Base-by-base conservation (phyloP, 768 basidiomycete species). In the Leccinellum luteum region DNA sequence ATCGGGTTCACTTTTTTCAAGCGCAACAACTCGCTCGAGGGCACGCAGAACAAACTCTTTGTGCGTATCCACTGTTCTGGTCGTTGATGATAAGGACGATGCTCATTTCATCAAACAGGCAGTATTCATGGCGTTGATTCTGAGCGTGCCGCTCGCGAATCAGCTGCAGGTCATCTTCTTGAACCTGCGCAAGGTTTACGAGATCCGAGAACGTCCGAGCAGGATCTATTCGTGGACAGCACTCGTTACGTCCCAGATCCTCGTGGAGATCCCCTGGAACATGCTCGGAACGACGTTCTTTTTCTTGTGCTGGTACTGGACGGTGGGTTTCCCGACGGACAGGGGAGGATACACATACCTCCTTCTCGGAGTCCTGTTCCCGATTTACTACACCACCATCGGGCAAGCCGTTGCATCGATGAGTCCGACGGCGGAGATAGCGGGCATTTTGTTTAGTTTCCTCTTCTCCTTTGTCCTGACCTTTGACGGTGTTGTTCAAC, bases 401-500 rank as follows among this genome's bases (percentile, higher is more conserved):
- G 84, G 77, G 6, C 82, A 84, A 64, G 81, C 82, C 2, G 78
- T 85, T 12, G 86, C 86, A 0, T 74, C 87, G 3, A 81, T 85
- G 80, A 74, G 80, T 25, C 80, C 87, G 0, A 83, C 76, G 25
- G 77, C 83, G 0, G 82, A 85, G 65, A 82, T 86, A 25, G 81
- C 85, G 2, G 81, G 80, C 0, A 67, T 88, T 14, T 55, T 86
- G 51, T 86, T 81, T 65, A 80, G 79, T 38, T 79, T 82, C 52
- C 61, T 86, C 12, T 86, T 87, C 64, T 80, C 83, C 0, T 86
- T 88, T 61, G 79, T 86, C 35, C 64, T 88, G 53, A 84, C 76
- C n/a, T 87, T 89, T 64, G 79, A 87, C 60, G 87, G 86, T 59
- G 84, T 89, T 35, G 66, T 90, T 4, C 88, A 90, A 62, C 87